Percentiles rank a stretch among this genome's conserved stretches.
phyloP scores from a whole-genome alignment of 176 grass and related monocot genomes.

The Carex littledalei region DNA sequence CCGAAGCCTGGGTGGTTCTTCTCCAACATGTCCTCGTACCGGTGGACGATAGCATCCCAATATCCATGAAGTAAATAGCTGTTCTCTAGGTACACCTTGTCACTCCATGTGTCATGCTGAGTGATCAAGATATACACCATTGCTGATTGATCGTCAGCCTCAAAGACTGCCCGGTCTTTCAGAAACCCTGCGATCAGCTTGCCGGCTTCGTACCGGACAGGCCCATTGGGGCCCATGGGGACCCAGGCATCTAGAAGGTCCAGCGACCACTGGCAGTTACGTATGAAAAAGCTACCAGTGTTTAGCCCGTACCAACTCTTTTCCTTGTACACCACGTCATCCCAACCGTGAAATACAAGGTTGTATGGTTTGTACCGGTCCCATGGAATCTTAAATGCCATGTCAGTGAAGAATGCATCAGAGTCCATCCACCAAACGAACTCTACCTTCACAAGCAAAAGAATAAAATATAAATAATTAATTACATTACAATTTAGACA shows the following conservation, averaged over 20 bases:
- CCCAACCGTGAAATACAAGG: conserved; percentile 80
- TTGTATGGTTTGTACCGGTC: conserved; percentile 56
- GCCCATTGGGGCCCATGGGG: conserved; percentile 69
- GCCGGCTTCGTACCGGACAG: conserved; percentile 53
- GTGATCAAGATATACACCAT: conserved; percentile 71
- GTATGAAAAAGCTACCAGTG: conserved; percentile 83
- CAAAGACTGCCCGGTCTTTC: conserved; percentile 57
- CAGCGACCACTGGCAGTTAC: conserved; percentile 93
- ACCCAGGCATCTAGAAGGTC: conserved; percentile 72
- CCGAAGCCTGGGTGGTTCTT: conserved; percentile 39
- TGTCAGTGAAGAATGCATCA: conserved; percentile 84
- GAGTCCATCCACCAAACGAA: conserved; percentile 95
- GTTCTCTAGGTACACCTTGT: conserved; percentile 61
- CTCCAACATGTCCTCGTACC: conserved; percentile 60
- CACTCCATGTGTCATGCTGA: conserved; percentile 48
- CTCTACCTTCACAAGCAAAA: conserved; percentile 34
- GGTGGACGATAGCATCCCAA: conserved; percentile 63
- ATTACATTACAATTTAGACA: neutral
- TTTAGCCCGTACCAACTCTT: conserved; percentile 70
- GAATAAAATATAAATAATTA: neutral
- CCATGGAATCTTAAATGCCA: conserved; percentile 74
- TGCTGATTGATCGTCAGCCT: conserved; percentile 93
- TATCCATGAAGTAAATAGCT: conserved; percentile 80
- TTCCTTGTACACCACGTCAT: conserved; percentile 63
- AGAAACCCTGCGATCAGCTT: conserved; percentile 52